phyloP scores from a whole-genome alignment of 192 early-diverging fungal genomes.

The Umbelopsis isabellina region DNA sequence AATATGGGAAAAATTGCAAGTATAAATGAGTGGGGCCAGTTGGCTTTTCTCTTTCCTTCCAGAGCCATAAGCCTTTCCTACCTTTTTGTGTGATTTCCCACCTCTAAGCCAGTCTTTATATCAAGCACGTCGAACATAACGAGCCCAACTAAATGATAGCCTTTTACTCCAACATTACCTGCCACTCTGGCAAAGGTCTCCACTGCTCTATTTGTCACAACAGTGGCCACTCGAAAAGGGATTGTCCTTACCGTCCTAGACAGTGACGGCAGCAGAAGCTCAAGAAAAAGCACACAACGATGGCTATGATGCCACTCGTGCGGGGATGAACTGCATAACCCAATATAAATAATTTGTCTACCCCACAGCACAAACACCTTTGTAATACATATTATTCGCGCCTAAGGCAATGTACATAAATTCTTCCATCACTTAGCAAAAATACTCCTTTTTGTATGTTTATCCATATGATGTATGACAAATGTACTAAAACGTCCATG shows the following conservation, averaged over 20 bases:
- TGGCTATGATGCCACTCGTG: no score
- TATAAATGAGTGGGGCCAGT: background rate
- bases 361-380: no score
- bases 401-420: no score
- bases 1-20: conserved; percentile 9
- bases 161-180: background rate
- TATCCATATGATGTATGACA: no score
- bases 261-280: background rate
- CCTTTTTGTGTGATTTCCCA: conserved; percentile 11
- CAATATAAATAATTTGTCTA: no score
- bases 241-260: conserved; percentile 14
- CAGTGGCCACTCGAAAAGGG: conserved; percentile 9
- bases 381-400: no score
- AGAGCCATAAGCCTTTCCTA: background rate
- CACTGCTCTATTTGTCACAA: conserved; percentile 2
- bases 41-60: no score
- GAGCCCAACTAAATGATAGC: background rate
- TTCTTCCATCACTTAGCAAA: no score
- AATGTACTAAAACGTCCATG: no score
- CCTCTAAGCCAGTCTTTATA: background rate
- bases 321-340: no score
- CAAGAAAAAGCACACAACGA: no score
- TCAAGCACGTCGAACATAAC: background rate
- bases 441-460: no score
- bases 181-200: conserved; percentile 12